Evolutionary conservation across 192 early-diverging fungal species (phyloP).

Genomic region (Rhizophagus sp.): DNA sequence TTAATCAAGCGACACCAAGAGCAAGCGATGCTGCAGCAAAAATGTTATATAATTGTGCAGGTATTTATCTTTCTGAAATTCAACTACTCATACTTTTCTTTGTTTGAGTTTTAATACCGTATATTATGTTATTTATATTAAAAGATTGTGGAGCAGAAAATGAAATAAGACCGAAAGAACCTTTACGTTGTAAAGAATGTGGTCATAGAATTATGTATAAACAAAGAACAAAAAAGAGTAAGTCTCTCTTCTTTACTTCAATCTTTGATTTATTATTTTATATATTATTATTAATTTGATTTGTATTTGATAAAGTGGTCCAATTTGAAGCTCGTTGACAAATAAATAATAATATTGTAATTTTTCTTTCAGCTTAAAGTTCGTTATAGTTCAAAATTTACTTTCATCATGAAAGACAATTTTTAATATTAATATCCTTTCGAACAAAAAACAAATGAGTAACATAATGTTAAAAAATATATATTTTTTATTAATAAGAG

Average conservation of each 20-base stretch:
- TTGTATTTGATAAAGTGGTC: conserved; percentile 4
- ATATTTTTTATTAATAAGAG: too few species aligned
- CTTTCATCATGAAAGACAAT: too few species aligned
- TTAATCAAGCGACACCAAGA: conserved; percentile 7
- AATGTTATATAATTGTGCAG: conserved; percentile 22
- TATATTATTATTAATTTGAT: not conserved
- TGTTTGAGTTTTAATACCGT: not conserved
- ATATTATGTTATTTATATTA: not conserved
- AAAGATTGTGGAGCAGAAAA: conserved; percentile 85
- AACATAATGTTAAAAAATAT: too few species aligned
- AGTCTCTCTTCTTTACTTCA: conserved; percentile 23
- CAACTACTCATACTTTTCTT: not conserved
- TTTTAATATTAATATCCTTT: too few species aligned
- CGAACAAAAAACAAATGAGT: too few species aligned
- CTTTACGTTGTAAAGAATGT: conserved; percentile 95
- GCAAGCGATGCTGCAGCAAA: conserved; percentile 10
- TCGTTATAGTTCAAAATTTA: too few species aligned
- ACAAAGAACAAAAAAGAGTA: conserved; percentile 93
- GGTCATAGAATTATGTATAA: conserved; percentile 98
- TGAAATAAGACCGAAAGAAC: conserved; percentile 90
- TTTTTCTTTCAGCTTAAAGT: not conserved
- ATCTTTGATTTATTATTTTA: not conserved
- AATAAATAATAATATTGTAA: not conserved
- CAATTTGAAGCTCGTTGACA: conserved; percentile 18
- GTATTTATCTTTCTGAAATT: not conserved